Base-by-base conservation (phyloP, 225 moss, liverwort and hornwort species). In the Antitrichia curtipendula region DNA sequence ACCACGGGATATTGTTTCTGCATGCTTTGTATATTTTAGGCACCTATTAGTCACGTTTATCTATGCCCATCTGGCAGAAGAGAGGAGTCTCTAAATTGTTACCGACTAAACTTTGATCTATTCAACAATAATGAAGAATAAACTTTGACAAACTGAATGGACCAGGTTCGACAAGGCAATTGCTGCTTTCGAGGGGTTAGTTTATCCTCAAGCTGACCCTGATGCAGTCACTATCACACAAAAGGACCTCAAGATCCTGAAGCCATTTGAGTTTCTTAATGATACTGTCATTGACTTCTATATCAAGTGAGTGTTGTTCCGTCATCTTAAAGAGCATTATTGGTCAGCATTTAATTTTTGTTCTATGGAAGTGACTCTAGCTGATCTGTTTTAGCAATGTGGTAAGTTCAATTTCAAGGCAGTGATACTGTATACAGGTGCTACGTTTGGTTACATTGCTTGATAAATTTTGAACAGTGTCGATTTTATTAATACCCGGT, bases 271-370 rank as follows among this genome's bases (percentile, higher is more conserved):
- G 91, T 92, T 94, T 80, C 91, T 94, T 32, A 94, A 92, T 84
- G 93, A 94, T 71, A 94, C 93, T 38, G 91, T 94, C 80, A 92
- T 94, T 85, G 93, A 94, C 82, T 94, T 94, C 78, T 94, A 94
- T 63, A 94, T 94, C 84, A 91, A 92, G 93, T 94, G 87, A 92
- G 21, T 57, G 64, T 66, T 78, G 59, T 81, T 83, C 62, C 40
- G n/a, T 61, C 83, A n/a, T 78, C 62, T 50, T 13, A n/a, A 61
- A 52, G 21, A 63, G 71, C 36, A 34, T 66, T 29, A 75, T 58
- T 71, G 76, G 13, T 76, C 25, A 82, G 47, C 49, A 58, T 89
- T 61, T 68, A 19, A 12, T 84, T 50, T 77, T 79, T 60, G 36
- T 64, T 75, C 18, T 62, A 29, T 62, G 82, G 57, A 86, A 72